Evolutionary conservation across 2,329 filamentous ascomycete species (phyloP).

Genomic region (Trichoderma simmonsii): DNA sequence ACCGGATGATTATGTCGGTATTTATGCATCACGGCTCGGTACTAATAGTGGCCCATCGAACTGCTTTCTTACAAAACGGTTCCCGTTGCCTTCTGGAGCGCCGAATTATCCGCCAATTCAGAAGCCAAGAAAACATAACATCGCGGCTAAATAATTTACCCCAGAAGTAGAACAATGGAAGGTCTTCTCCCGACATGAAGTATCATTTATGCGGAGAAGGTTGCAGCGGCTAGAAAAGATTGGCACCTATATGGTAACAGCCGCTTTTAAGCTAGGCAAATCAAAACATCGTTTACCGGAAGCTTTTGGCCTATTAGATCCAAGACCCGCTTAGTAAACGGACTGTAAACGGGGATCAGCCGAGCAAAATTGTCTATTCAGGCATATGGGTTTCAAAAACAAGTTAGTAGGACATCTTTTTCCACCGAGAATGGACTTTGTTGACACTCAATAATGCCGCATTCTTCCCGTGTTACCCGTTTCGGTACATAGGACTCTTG

Average conservation of each 20-base stretch:
- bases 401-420: not conserved
- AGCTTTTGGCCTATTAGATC: not conserved
- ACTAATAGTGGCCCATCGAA: not conserved
- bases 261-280: not conserved
- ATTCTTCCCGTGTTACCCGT: not conserved
- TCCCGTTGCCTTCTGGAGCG: not conserved
- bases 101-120: not conserved
- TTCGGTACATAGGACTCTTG: not conserved
- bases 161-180: conserved; percentile 2
- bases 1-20: conserved; percentile 7
- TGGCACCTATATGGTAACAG: not conserved
- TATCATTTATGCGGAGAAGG: conserved; percentile 5
- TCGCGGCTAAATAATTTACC: conserved; percentile 13
- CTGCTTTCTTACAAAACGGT: not conserved
- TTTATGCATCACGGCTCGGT: conserved; percentile 8
- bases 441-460: not conserved
- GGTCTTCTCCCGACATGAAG: conserved; percentile 4
- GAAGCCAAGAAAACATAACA: not conserved
- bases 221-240: conserved; percentile 10
- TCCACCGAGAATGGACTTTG: not conserved
- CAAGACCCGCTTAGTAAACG: not conserved
- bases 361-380: not conserved
- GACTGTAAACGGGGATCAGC: not conserved
- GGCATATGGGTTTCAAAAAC: not conserved
- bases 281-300: conserved; percentile 25